Conservation (phyloP, 495 filamentous ascomycete species). For the Arthonia radiata region DNA sequence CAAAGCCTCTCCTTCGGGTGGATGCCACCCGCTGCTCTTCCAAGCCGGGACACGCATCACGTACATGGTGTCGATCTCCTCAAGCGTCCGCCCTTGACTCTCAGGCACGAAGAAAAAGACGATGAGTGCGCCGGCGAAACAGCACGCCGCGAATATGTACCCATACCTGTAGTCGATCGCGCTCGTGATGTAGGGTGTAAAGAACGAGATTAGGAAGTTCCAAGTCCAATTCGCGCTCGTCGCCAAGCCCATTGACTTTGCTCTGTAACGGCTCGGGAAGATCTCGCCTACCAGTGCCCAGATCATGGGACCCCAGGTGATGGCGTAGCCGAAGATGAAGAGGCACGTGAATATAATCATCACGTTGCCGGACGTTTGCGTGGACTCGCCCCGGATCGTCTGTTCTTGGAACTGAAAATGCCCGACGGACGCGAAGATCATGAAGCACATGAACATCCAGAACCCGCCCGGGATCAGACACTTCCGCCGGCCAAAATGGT, state of each 20-base stretch:
- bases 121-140: constrained; percentile 32
- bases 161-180: constrained; percentile 53
- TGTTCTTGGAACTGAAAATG: too few species aligned
- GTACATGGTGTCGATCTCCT: constrained; percentile 68
- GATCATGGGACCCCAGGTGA: constrained; percentile 63
- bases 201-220: constrained; percentile 75
- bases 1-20: constrained; percentile 15
- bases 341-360: constrained; percentile 59
- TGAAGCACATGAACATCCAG: constrained; percentile 57
- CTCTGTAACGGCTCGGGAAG: constrained; percentile 55
- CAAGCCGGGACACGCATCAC: constrained; percentile 41
- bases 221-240: constrained; percentile 73
- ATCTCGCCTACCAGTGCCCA: constrained; percentile 65
- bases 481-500: constrained; percentile 12
- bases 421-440: constrained; percentile 58
- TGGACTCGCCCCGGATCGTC: too few species aligned
- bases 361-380: constrained; percentile 41
- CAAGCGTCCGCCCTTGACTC: constrained; percentile 32
- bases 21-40: constrained; percentile 33
- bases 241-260: constrained; percentile 47
- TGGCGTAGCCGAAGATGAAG: constrained; percentile 30
- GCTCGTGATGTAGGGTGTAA: constrained; percentile 49
- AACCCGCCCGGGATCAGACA: constrained; percentile 28
- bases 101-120: constrained; percentile 67
- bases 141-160: constrained; percentile 55